A percentile compares a stretch with the other conserved stretches of the same genome.
Conservation (phyloP, 495 filamentous ascomycete species). For the Tuber aestivum region DNA sequence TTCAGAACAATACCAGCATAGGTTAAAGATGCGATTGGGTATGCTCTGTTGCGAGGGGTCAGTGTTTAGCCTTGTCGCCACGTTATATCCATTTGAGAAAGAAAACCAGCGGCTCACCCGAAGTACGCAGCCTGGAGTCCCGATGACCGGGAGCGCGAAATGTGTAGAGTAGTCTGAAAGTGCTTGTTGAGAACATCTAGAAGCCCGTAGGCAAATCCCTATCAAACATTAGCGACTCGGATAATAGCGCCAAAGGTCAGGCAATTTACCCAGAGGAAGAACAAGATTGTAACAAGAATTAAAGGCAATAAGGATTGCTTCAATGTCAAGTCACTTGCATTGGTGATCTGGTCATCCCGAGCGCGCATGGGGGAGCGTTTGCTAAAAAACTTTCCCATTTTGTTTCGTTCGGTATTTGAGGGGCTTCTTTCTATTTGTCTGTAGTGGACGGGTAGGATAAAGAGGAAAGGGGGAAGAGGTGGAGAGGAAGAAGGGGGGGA, state of each 20-base stretch:
- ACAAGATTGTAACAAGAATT: slow-evolving; percentile 35
- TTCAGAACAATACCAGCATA: slow-evolving; percentile 47
- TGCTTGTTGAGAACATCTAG: slow-evolving; percentile 54
- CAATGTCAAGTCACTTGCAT: slow-evolving; percentile 33
- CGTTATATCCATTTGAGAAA: not conserved
- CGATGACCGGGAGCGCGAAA: slow-evolving; percentile 36
- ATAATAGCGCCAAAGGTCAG: not conserved
- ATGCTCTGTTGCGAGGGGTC: slow-evolving; percentile 22
- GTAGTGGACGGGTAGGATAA: not conserved
- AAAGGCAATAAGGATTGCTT: slow-evolving; percentile 34
- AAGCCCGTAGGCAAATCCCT: slow-evolving; percentile 49
- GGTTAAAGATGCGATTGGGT: slow-evolving; percentile 39
- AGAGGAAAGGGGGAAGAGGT: not conserved
- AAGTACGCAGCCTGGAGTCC: slow-evolving; percentile 41
- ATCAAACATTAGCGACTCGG: not conserved
- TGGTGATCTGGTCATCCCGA: slow-evolving; percentile 33
- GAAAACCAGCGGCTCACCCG: slow-evolving; percentile 20
- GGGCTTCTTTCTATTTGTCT: not conserved
- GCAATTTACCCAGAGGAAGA: slow-evolving; percentile 35
- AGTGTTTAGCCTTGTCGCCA: not conserved
- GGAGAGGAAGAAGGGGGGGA: not conserved
- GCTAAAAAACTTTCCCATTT: slow-evolving; percentile 30
- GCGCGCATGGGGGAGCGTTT: slow-evolving; percentile 22
- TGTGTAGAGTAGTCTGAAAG: slow-evolving; percentile 47
- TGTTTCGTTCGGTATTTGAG: not conserved